A percentile compares a stretch with the other conserved stretches of the same genome.
These are phyloP conservation scores for Clausena lansium DNA, from an alignment of 345 rosid species.

Conservation along the genomic window DNA sequence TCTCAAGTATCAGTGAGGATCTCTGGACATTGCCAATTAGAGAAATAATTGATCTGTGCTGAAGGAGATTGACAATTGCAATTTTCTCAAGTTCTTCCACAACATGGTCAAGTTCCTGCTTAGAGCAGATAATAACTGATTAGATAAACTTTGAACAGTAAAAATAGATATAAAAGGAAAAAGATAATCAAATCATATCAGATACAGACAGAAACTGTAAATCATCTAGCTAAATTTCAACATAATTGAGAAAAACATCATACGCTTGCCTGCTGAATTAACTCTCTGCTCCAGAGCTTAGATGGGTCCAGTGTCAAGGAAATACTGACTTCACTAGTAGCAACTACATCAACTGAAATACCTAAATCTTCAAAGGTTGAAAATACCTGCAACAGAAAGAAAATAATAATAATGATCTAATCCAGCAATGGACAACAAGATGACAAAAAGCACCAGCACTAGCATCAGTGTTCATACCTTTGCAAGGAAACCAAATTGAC, in stretches of 20 bases:
- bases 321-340: conserved; percentile 99
- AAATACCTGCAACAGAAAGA: conserved; percentile 58
- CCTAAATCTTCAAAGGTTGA: conserved; percentile 94
- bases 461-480: conserved; percentile 46
- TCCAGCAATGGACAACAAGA: neutral
- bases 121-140: neutral
- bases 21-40: conserved; percentile 91
- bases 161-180: neutral
- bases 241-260: conserved; percentile 1
- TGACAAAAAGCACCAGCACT: conserved; percentile 9
- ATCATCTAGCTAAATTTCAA: neutral
- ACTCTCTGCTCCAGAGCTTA: conserved; percentile 95
- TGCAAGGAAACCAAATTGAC: conserved; percentile 96
- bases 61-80: conserved; percentile 83
- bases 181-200: neutral
- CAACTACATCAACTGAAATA: conserved; percentile 97
- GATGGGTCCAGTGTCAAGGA: conserved; percentile 97
- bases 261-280: conserved; percentile 95
- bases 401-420: neutral
- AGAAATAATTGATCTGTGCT: conserved; percentile 89
- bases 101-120: conserved; percentile 96
- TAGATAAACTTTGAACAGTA: conserved; percentile 6
- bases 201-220: neutral
- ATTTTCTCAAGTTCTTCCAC: conserved; percentile 97
- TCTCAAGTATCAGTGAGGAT: conserved; percentile 89